Evolutionary conservation across 768 basidiomycete species (phyloP).

Genomic region (Tephrocybe sp.): DNA sequence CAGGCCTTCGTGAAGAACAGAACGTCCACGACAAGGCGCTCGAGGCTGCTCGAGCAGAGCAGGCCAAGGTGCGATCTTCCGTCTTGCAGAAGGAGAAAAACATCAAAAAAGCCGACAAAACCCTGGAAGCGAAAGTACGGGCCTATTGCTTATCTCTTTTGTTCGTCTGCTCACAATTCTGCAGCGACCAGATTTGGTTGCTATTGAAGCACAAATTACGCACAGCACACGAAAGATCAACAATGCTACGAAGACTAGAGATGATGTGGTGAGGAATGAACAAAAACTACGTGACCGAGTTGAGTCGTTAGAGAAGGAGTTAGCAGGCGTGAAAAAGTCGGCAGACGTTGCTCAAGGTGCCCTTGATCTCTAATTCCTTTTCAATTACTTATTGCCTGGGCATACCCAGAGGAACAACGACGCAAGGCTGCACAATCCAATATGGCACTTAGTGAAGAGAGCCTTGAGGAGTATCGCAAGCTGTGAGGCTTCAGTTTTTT

Average conservation of each 20-base stretch:
- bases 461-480: constrained; percentile 81
- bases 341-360: constrained; percentile 80
- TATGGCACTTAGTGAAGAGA: constrained; percentile 76
- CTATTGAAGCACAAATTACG: constrained; percentile 82
- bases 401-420: constrained; percentile 57
- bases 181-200: constrained; percentile 82
- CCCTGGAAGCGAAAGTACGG: constrained; percentile 75
- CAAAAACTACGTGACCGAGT: constrained; percentile 46
- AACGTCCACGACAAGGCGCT: constrained; percentile 66
- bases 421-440: constrained; percentile 70
- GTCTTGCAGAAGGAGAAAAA: constrained; percentile 84
- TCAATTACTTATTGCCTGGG: neutral
- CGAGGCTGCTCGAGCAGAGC: constrained; percentile 71
- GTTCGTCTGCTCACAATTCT: neutral
- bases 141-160: neutral
- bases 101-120: constrained; percentile 90
- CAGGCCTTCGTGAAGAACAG: constrained; percentile 67
- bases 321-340: constrained; percentile 59
- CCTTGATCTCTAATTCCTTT: constrained; percentile 14
- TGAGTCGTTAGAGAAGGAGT: constrained; percentile 56
- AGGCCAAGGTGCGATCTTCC: constrained; percentile 70
- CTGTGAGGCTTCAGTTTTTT: constrained; percentile 51
- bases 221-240: constrained; percentile 79
- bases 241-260: constrained; percentile 61
- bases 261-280: constrained; percentile 60